Conservation (phyloP, 106 monocot species). For the Dactylorhiza incarnata region DNA sequence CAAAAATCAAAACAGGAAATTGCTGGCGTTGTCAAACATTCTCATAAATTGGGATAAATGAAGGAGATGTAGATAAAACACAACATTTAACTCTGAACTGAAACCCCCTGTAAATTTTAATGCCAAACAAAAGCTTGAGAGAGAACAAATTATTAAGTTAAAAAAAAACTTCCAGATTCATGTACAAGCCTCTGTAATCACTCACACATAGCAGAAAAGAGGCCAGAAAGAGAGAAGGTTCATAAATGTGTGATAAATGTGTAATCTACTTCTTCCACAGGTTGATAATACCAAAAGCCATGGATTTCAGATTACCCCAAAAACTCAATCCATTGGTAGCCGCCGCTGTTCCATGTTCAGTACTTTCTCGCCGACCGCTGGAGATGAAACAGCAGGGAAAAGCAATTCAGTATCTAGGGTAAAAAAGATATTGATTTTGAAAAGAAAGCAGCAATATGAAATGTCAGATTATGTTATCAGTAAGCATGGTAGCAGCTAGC, state of each 20-base stretch:
- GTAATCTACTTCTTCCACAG: conserved; percentile 1
- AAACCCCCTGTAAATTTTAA: no score
- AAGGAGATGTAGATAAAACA: neutral
- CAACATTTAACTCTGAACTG: no score
- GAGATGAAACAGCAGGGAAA: neutral
- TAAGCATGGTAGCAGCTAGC: neutral
- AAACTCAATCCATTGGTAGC: neutral
- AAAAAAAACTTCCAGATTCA: no score
- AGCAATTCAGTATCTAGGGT: neutral
- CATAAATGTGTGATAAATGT: no score
- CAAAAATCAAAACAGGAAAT: no score
- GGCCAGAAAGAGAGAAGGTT: neutral
- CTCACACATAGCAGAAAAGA: neutral
- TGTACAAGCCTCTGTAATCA: no score
- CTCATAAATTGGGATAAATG: neutral
- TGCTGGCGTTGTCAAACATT: no score
- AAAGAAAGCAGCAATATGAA: neutral
- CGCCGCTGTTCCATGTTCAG: neutral
- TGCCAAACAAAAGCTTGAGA: no score
- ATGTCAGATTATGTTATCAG: neutral
- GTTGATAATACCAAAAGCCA: conserved; percentile 1
- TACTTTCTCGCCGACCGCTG: neutral
- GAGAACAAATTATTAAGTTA: no score
- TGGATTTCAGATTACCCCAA: conserved; percentile 8
- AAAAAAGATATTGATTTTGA: neutral